Evolutionary conservation across 768 basidiomycete genomes (phyloP).

Genomic region (Pisolithus sp.): DNA sequence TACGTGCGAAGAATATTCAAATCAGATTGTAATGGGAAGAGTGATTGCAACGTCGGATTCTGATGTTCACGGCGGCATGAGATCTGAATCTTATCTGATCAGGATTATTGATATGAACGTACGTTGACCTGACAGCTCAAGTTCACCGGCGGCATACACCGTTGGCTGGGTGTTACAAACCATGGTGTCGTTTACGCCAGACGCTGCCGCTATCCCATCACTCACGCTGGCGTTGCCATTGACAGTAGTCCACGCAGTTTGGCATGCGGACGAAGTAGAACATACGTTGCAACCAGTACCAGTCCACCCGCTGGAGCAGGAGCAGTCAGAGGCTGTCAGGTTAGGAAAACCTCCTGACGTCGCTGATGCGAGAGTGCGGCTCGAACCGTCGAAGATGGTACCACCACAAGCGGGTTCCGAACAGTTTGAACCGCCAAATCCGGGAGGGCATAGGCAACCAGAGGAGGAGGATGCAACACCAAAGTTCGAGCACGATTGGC

Average conservation of each 20-base stretch:
- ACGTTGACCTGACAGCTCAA: constrained; percentile 83
- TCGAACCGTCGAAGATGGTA: constrained; percentile 67
- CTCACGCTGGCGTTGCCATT: constrained; percentile 29
- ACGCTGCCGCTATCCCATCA: constrained; percentile 19
- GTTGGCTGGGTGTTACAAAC: constrained; percentile 64
- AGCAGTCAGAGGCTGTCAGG: constrained; percentile 58
- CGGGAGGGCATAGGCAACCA: constrained; percentile 69
- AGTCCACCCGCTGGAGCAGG: constrained; percentile 69
- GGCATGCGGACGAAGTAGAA: constrained; percentile 57
- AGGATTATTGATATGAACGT: constrained; percentile 25
- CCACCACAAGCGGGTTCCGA: constrained; percentile 72
- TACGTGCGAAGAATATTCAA: constrained; percentile 78
- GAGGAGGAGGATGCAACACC: constrained; percentile 15
- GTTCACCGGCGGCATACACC: constrained; percentile 74
- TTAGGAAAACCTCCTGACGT: constrained; percentile 48
- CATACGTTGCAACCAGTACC: constrained; percentile 83
- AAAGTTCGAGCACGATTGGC: constrained; percentile 24
- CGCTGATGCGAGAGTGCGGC: constrained; percentile 39
- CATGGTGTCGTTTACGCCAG: constrained; percentile 55
- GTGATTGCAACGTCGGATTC: constrained; percentile 78
- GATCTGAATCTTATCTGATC: neutral
- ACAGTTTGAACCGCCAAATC: constrained; percentile 72
- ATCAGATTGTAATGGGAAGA: constrained; percentile 66
- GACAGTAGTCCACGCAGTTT: constrained; percentile 47
- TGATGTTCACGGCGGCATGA: constrained; percentile 22